Conservation (phyloP, 306 rosid genomes). For the Casuarina equisetifolia region DNA sequence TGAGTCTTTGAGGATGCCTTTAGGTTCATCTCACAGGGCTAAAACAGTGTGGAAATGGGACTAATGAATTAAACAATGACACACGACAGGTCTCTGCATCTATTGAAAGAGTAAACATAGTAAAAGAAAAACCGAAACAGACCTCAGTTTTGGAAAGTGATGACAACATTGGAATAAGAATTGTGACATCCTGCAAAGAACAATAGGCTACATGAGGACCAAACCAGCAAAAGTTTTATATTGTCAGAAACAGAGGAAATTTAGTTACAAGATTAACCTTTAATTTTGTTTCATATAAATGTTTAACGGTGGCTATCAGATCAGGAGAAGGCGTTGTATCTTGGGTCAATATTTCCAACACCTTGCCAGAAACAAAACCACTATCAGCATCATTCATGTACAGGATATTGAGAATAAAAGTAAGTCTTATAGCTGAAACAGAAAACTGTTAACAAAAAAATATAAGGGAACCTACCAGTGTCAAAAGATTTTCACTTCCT, state of each 20-base stretch:
- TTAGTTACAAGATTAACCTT: constrained; percentile 49
- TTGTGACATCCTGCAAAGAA: constrained; percentile 85
- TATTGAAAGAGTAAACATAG: constrained; percentile 15
- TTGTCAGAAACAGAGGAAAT: constrained; percentile 22
- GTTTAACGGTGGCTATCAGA: constrained; percentile 83
- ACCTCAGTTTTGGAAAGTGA: constrained; percentile 93
- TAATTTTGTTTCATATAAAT: constrained; percentile 86
- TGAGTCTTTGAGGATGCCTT: not conserved
- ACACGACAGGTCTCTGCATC: too few species aligned
- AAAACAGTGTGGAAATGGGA: not conserved
- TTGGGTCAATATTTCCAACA: constrained; percentile 86
- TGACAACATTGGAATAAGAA: constrained; percentile 89
- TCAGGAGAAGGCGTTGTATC: constrained; percentile 75
- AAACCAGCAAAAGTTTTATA: constrained; percentile 14
- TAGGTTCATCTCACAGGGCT: not conserved
- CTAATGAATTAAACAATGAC: too few species aligned
- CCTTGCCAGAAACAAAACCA: constrained; percentile 56
- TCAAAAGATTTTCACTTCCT: constrained; percentile 95
- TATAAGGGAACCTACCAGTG: constrained; percentile 56
- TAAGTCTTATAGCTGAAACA: constrained; percentile 8
- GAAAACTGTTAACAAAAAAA: constrained; percentile 18
- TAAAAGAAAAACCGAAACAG: constrained; percentile 7
- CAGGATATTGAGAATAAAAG: constrained; percentile 14
- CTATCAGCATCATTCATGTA: constrained; percentile 6
- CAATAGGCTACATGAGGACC: constrained; percentile 30